These are phyloP conservation scores for Curvularia spicifera DNA, from an alignment of 2,329 filamentous ascomycete genomes.

Conservation along the genomic window DNA sequence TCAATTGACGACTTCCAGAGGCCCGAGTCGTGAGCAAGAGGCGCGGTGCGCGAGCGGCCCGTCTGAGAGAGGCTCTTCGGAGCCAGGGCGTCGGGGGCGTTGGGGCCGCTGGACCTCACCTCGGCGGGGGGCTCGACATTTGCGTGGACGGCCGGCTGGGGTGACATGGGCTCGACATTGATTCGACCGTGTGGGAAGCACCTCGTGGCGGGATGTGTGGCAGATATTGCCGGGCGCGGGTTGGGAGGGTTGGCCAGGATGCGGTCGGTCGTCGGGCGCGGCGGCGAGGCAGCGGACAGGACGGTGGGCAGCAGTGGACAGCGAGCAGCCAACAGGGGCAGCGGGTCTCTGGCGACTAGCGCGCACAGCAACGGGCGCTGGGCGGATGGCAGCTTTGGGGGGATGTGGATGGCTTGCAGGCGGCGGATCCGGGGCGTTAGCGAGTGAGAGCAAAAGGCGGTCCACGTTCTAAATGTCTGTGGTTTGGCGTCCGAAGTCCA, in stretches of 20 bases:
- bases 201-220: slow-evolving; percentile 45
- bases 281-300: slow-evolving; percentile 29
- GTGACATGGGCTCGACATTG: slow-evolving; percentile 55
- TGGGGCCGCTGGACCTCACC: slow-evolving; percentile 47
- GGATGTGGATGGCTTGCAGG: slow-evolving; percentile 17
- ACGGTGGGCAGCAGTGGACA: no score
- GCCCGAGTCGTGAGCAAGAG: slow-evolving; percentile 38
- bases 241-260: slow-evolving; percentile 28
- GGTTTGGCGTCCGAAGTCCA: slow-evolving; percentile 28
- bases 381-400: slow-evolving; percentile 10
- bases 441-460: slow-evolving; percentile 31
- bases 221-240: slow-evolving; percentile 41
- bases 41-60: slow-evolving; percentile 49
- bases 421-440: slow-evolving; percentile 20
- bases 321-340: slow-evolving; percentile 25
- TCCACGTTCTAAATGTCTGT: slow-evolving; percentile 42
- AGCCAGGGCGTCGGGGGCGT: slow-evolving; percentile 27
- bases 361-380: slow-evolving; percentile 25
- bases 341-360: slow-evolving; percentile 17
- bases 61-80: slow-evolving; percentile 47
- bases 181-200: slow-evolving; percentile 42
- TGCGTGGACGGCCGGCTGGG: slow-evolving; percentile 46
- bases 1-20: slow-evolving; percentile 49
- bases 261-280: slow-evolving; percentile 29
- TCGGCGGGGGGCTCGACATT: slow-evolving; percentile 50